Percentiles rank a stretch among this genome's conserved stretches.
Evolutionary conservation across 805 yeast genomes (phyloP).

Genomic region (Candida orba): DNA sequence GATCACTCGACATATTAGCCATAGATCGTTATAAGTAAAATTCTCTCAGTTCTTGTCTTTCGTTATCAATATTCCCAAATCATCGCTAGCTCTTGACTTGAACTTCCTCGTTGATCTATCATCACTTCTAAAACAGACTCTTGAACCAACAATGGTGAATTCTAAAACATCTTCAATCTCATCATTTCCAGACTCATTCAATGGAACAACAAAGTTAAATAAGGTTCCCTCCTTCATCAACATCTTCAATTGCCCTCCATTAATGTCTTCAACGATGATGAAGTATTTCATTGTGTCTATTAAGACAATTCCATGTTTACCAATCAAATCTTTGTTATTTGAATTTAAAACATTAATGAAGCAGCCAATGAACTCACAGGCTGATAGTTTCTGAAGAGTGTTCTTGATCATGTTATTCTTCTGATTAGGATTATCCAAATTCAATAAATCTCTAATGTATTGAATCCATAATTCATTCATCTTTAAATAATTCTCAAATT

Average conservation of each 20-base stretch:
- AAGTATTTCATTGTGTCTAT: slow-evolving; percentile 79
- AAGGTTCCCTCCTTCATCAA: slow-evolving; percentile 62
- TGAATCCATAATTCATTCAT: slow-evolving; percentile 67
- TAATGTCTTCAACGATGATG: slow-evolving; percentile 42
- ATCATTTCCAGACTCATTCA: slow-evolving; percentile 13
- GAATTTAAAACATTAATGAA: slow-evolving; percentile 49
- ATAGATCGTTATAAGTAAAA: too few relatives aligned
- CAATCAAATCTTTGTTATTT: slow-evolving; percentile 49
- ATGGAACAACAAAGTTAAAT: slow-evolving; percentile 46
- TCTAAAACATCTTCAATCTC: slow-evolving; percentile 33
- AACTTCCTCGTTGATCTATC: slow-evolving; percentile 84
- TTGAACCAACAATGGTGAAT: slow-evolving; percentile 69
- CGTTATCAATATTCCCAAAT: slow-evolving; percentile 13
- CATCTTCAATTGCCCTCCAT: slow-evolving; percentile 33
- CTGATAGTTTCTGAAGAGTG: slow-evolving; percentile 51
- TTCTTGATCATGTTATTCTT: slow-evolving; percentile 11
- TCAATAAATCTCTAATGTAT: slow-evolving; percentile 52
- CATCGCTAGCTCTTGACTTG: slow-evolving; percentile 70
- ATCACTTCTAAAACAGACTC: slow-evolving; percentile 65
- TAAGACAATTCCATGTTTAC: slow-evolving; percentile 65
- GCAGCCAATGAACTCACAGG: slow-evolving; percentile 84
- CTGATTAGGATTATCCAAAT: slow-evolving; percentile 6
- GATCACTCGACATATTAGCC: too few relatives aligned
- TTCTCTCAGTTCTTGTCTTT: too few relatives aligned
- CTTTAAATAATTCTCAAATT: slow-evolving; percentile 40